Base-by-base conservation (phyloP, 2,329 filamentous ascomycete species). In the Zalaria obscura region DNA sequence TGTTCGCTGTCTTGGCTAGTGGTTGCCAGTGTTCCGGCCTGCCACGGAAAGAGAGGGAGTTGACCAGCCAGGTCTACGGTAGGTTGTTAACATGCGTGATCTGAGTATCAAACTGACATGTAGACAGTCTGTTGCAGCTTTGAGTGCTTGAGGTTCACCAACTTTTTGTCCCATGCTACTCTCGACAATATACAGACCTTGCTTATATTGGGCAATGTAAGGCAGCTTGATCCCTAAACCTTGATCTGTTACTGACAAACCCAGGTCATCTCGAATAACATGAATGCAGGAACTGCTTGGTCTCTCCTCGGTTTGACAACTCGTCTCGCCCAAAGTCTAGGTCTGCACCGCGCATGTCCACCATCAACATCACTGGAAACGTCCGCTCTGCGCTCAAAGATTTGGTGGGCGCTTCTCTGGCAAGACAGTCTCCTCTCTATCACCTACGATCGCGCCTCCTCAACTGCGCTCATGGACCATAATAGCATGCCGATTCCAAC, bases 221-320 rank as follows among this genome's bases (percentile, higher is more conserved):
- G 42, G 6, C 10, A 34, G 27, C 5, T 28, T 6, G n/a, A n/a
- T 26, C 34, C 18, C 9, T 7, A 10, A 42, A n/a, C 4, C n/a
- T n/a, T 38, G 25, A 26, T 38, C 36, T 25, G 7, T 9, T 38
- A 10, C 38, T 44, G 9, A 44, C 11, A 9, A 18, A 3, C 25
- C 6, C 5, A 44, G 42, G 42, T 75, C 25, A 63, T 76, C 27
- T 73, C 72, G 1, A 75, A 76, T 52, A 76, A 75, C 47, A 76
- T 76, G 72, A 79, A 78, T 45, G 75, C 75, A 5, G 75, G 75
- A 2, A 75, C 76, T 11, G 72, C 75, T 4, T 79, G 77, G 64
- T 72, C 75, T 26, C 55, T 78, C 9, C 69, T 75, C 36, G 72
- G 73, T 5, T 67, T 78, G 55, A 77, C 74, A 1, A 66, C 76